Conservation (phyloP, 2,329 filamentous ascomycete genomes). For the Sphaceloma murrayae region DNA sequence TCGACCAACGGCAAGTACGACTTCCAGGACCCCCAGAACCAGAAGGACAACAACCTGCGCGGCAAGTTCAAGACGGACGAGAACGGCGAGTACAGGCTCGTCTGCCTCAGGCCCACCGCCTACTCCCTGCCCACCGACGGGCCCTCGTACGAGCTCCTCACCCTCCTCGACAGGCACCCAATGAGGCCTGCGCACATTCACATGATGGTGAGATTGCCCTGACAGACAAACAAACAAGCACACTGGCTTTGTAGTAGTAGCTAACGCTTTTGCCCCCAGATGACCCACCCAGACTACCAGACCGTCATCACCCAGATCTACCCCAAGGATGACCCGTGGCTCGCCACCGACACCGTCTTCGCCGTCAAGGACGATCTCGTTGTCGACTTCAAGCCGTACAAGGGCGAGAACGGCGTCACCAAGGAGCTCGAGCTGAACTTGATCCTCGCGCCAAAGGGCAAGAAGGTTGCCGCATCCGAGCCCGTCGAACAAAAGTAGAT, state of each 20-base stretch:
- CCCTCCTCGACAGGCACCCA: slow-evolving; percentile 47
- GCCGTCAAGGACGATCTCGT: slow-evolving; percentile 53
- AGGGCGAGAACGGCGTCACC: slow-evolving; percentile 31
- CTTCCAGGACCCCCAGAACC: slow-evolving; percentile 63
- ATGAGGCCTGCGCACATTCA: slow-evolving; percentile 55
- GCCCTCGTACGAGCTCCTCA: slow-evolving; percentile 45
- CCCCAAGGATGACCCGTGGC: slow-evolving; percentile 49
- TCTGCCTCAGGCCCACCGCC: slow-evolving; percentile 64
- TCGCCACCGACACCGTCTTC: slow-evolving; percentile 51
- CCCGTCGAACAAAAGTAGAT: slow-evolving; percentile 7
- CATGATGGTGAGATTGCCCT: slow-evolving; percentile 41
- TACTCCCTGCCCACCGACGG: slow-evolving; percentile 62
- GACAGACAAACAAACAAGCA: too few relatives aligned
- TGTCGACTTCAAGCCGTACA: slow-evolving; percentile 45
- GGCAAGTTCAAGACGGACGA: slow-evolving; percentile 65
- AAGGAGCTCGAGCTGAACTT: slow-evolving; percentile 17
- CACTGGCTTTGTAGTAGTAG: too few relatives aligned
- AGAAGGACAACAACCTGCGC: slow-evolving; percentile 63
- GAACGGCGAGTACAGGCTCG: slow-evolving; percentile 62
- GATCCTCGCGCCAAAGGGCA: slow-evolving; percentile 17
- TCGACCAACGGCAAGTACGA: slow-evolving; percentile 50
- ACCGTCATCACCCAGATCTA: slow-evolving; percentile 50
- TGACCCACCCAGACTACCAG: slow-evolving; percentile 47
- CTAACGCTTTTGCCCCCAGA: too few relatives aligned
- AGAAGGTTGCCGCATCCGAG: slow-evolving; percentile 6